phyloP scores from a whole-genome alignment of 1,139 yeast genomes.

The Saccharomycopsis hybrid region DNA sequence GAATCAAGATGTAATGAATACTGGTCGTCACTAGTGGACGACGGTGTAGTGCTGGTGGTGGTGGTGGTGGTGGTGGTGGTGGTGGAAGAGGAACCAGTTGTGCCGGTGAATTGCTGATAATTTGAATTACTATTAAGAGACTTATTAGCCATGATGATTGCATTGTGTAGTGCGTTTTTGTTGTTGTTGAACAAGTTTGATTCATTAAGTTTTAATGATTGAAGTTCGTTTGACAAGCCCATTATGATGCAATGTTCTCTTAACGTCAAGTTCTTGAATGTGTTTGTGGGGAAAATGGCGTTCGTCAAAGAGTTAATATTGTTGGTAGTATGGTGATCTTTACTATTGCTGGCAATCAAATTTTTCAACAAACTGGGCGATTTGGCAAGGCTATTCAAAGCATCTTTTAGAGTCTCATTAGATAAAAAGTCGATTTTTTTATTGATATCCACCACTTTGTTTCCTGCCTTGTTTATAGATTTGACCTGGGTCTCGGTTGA shows the following conservation, averaged over 20 bases:
- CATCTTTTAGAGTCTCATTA: constrained; percentile 20
- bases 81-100: constrained; percentile 1
- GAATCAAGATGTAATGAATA: constrained; percentile 14
- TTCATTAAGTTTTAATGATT: constrained; percentile 18
- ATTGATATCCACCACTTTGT: constrained; percentile 7
- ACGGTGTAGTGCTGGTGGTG: not conserved
- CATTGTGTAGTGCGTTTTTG: constrained; percentile 23
- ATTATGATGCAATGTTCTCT: constrained; percentile 21
- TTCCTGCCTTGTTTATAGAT: constrained; percentile 12
- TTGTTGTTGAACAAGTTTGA: constrained; percentile 14
- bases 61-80: not conserved
- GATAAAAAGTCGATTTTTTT: constrained; percentile 15
- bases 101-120: constrained; percentile 17
- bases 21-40: constrained; percentile 2
- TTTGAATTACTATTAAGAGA: constrained; percentile 21
- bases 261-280: constrained; percentile 20
- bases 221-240: constrained; percentile 24
- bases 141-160: constrained; percentile 26
- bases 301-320: constrained; percentile 17
- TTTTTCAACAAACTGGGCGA: constrained; percentile 18
- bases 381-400: constrained; percentile 13
- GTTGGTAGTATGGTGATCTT: not conserved
- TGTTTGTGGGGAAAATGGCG: constrained; percentile 18
- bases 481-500: constrained; percentile 16
- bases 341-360: constrained; percentile 8